Base-by-base conservation (phyloP, 2,329 filamentous ascomycete species). In the Fusarium haematococcum region DNA sequence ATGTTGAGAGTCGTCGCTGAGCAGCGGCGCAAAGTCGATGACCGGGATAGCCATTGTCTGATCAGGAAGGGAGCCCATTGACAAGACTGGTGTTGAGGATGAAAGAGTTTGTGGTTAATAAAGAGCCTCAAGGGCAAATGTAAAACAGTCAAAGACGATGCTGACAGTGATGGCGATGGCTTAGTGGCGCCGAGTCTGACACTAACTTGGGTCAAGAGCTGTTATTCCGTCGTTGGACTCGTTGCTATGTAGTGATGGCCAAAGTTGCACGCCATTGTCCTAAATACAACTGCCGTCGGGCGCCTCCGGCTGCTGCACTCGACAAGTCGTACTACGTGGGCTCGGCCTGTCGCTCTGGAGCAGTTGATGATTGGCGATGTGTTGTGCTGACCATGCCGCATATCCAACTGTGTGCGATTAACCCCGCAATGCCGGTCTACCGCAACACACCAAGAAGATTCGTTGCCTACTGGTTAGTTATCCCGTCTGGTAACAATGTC, bases 11-110 rank as follows among this genome's bases (percentile, higher is more conserved):
- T 68, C 56, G 14, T 62, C 67, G 11, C 62, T 60, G 14, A 72
- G 64, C 14, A 75, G 57, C 5, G 68, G 69, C 18, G 58, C 54
- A 50, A 78, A 70, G 61, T 78, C 75, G 54, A 78, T 74, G 45
- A 77, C 60, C 10, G 76, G 76, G 35, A 78, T 78, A 13, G 45
- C 30, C 20, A 68, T 61, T 35, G 58, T 52, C 11, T 62, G 48
- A 37, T 35, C 32, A 10, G 52, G 52, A 14, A 57, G 52, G 16
- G 52, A 37, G 32, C n/a, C 52, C 52, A 37, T 57, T 57, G 20
- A 57, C 16, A 25, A 57, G 20, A 25, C 6, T 57, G 32, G 3
- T 57, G 20, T 25, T 18, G n/a, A 57, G 20, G 23, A 25, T 37
- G 32, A 57, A 25, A 25, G 52, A 13, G n/a, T 37, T 13, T 57